Evolutionary conservation across 257 asterid species (phyloP), one percentile per base, ranked within the genome.

Genomic region (Misopates orontium): DNA sequence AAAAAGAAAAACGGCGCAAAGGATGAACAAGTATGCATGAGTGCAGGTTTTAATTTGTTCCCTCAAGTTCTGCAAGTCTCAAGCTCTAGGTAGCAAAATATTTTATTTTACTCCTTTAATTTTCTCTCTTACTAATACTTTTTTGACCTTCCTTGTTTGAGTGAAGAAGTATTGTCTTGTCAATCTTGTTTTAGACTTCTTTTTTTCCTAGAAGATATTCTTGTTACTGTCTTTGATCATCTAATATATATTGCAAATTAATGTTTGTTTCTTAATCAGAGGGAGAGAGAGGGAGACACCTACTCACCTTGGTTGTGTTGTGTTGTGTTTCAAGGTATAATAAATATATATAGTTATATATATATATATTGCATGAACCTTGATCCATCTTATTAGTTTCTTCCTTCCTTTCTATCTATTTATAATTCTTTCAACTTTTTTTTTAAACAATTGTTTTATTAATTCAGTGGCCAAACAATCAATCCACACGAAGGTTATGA

Each of bases 31-130:
- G 95, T 71, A 91, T 84, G 95, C 87, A 93, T 32, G 95, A 93
- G 60, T 92, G 98, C 93, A 92, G 98, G 76, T 92, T n/a, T n/a
- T n/a, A n/a, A n/a, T 92, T 73, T 92, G 98, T 76, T 89, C 98
- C 80, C 98, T 93, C 73, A 93, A 93, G 78, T 93, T 93, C 82
- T 85, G 96, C 95, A 93, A 93, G 70, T 93, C 97, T 52, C 98
- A 92, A 89, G 98, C 98, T 77, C 96, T 87, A 88, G 98, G 98
- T 77, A 77, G 17, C 17, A 24, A 17, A 17, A n/a, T n/a, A n/a
- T n/a, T n/a, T n/a, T n/a, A n/a, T n/a, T n/a, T n/a, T n/a, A n/a
- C n/a, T n/a, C n/a, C n/a, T n/a, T n/a, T n/a, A n/a, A n/a, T n/a
- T n/a, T n/a, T n/a, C n/a, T n/a, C n/a, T n/a, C n/a, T n/a, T n/a